phyloP scores from a whole-genome alignment of 2,329 filamentous ascomycete species.

The Geosmithia putterillii region DNA sequence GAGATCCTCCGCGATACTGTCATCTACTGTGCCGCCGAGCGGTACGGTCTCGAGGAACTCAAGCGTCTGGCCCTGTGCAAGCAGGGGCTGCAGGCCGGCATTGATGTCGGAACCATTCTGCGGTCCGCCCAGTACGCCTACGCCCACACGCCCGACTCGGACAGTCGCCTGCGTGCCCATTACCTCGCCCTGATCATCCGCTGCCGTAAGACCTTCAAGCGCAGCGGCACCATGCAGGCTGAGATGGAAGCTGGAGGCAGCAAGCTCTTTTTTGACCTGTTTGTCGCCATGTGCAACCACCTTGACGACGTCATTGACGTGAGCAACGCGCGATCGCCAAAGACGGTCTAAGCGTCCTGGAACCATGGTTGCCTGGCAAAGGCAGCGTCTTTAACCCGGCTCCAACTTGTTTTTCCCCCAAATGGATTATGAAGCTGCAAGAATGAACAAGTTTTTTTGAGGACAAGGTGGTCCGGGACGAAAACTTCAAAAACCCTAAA shows the following conservation, averaged over 20 bases:
- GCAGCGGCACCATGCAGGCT: conserved; percentile 95
- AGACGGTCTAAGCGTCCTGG: conserved; percentile 33
- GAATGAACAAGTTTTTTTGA: neutral
- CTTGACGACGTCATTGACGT: conserved; percentile 90
- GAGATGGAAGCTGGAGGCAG: conserved; percentile 89
- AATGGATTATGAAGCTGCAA: conserved; percentile 4
- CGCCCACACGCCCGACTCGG: conserved; percentile 84
- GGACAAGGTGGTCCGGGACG: neutral
- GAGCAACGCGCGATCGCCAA: conserved; percentile 52
- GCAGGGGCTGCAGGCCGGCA: conserved; percentile 85
- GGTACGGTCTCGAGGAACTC: conserved; percentile 84
- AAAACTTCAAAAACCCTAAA: conserved; percentile 6
- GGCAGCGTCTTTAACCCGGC: neutral
- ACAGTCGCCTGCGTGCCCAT: conserved; percentile 87
- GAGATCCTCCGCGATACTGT: conserved; percentile 82
- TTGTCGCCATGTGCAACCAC: conserved; percentile 96
- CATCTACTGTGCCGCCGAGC: conserved; percentile 85
- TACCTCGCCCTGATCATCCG: conserved; percentile 96
- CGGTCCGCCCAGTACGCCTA: conserved; percentile 91
- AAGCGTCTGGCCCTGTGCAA: conserved; percentile 86
- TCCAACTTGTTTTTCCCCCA: conserved; percentile 5
- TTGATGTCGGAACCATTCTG: conserved; percentile 84
- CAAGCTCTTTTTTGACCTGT: conserved; percentile 96
- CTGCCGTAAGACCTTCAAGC: conserved; percentile 94
- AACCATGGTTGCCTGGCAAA: neutral